Percentiles rank a stretch among this genome's conserved stretches.
These are phyloP conservation scores for Poa pratensis DNA, from an alignment of 176 grass and related monocot species.

Conservation along the genomic window DNA sequence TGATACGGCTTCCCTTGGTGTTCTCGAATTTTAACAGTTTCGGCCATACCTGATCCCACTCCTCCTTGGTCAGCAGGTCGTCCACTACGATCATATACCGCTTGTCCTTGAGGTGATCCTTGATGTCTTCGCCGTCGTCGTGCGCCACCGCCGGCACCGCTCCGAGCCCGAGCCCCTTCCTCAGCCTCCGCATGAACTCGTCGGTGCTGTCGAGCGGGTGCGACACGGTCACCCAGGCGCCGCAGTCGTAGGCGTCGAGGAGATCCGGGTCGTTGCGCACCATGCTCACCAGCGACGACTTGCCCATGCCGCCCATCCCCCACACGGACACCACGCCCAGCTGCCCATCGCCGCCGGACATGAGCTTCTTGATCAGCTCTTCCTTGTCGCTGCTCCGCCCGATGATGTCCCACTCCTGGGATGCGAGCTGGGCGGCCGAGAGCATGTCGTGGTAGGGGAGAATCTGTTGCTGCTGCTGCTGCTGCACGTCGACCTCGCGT, in stretches of 20 bases:
- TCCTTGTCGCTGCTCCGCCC: neutral
- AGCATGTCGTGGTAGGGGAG: neutral
- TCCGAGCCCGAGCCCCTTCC: neutral
- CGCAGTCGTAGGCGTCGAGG: conserved; percentile 31
- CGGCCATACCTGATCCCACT: conserved; percentile 3
- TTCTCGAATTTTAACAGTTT: neutral
- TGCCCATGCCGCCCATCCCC: conserved; percentile 46
- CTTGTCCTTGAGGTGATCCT: neutral
- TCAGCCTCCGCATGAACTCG: conserved; percentile 9
- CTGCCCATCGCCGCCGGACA: neutral
- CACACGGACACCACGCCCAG: conserved; percentile 34
- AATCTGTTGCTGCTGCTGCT: neutral
- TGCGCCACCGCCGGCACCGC: neutral
- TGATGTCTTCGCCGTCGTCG: neutral
- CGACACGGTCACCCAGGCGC: conserved; percentile 46
- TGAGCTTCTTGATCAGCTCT: neutral
- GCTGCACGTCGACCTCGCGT: neutral
- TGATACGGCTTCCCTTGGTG: neutral
- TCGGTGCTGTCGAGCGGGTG: conserved; percentile 28
- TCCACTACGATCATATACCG: neutral
- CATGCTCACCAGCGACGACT: conserved; percentile 38
- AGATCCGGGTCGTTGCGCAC: conserved; percentile 34
- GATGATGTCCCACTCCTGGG: neutral
- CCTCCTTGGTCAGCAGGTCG: neutral
- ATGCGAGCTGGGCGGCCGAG: neutral